These are phyloP conservation scores for Ceratocystis cubensis DNA, from an alignment of 2,329 filamentous ascomycete species.

Conservation along the genomic window DNA sequence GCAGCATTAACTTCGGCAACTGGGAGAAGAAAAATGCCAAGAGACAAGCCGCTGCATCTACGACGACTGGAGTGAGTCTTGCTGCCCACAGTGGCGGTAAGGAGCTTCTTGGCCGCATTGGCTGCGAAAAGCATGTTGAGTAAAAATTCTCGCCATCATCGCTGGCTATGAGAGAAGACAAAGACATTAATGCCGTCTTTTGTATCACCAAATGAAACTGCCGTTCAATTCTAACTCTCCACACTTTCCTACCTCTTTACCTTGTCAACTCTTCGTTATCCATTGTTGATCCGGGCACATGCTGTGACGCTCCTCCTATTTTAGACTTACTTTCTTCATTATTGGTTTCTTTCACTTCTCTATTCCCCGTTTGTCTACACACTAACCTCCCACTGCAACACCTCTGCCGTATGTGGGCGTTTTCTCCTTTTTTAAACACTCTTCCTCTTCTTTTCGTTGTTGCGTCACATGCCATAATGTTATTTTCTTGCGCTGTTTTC, in stretches of 20 bases:
- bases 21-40: conserved; percentile 47
- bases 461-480: background rate
- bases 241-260: background rate
- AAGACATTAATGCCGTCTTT: background rate
- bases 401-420: background rate
- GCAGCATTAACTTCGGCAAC: conserved; percentile 53
- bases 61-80: conserved; percentile 49
- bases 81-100: conserved; percentile 63
- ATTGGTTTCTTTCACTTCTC: conserved; percentile 1
- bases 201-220: conserved; percentile 2
- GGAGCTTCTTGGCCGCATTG: conserved; percentile 68
- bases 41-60: conserved; percentile 35
- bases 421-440: background rate
- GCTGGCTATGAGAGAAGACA: background rate
- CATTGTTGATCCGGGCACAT: background rate
- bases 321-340: conserved; percentile 9
- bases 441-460: conserved; percentile 4
- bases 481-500: background rate
- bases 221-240: background rate
- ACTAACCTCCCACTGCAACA: background rate
- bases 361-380: conserved; percentile 1
- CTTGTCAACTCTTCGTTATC: background rate
- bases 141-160: conserved; percentile 1
- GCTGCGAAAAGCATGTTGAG: conserved; percentile 57
- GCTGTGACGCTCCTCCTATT: conserved; percentile 4